Base-by-base conservation (phyloP, 2,329 filamentous ascomycete species). In the Neonectria neomacrospora region DNA sequence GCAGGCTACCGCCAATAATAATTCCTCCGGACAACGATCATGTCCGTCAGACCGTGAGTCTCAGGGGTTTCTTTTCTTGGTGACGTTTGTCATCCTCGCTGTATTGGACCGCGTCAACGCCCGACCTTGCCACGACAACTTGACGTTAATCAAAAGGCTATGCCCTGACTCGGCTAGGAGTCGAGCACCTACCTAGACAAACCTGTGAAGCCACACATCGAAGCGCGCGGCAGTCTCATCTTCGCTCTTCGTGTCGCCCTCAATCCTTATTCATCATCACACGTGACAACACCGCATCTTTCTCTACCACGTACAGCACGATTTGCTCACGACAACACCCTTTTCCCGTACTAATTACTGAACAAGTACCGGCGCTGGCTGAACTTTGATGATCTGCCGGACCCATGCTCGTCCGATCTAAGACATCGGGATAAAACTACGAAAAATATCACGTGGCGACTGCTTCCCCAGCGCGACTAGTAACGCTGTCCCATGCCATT, bases 101-200 rank as follows among this genome's bases (percentile, higher is more conserved):
- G 42, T 32, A 37, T 57, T 62, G 48, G 54, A 51, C 22, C 30
- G 26, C 44, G 20, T 42, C 47, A 32, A 28, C 34, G 30, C 37
- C 45, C 45, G 32, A 51, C 41, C 26, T 20, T 34, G 34, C 54
- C 34, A 26, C n/a, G n/a, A 34, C 3, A 51, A 32, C 22, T 23
- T 58, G 18, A 26, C 37, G 23, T 50, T 12, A 37, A 26, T 30
- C 12, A 41, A 47, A 44, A 32, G 32, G 22, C 16, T 44, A 56
- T 62, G n/a, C n/a, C n/a, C n/a, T n/a, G 54, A 54, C 60, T 58
- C 60, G 60, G 8, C 23, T 28, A 26, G 48, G 12, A 57, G 37
- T 37, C 16, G 14, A 32, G 26, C 6, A 6, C 23, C 23, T 6
- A 26, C 23, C 3, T 23, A 37, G 37, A 30, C 5, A 30, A 5